Base-by-base conservation (phyloP, 2,329 filamentous ascomycete genomes). In the Aspergillus ochraceoroseus region DNA sequence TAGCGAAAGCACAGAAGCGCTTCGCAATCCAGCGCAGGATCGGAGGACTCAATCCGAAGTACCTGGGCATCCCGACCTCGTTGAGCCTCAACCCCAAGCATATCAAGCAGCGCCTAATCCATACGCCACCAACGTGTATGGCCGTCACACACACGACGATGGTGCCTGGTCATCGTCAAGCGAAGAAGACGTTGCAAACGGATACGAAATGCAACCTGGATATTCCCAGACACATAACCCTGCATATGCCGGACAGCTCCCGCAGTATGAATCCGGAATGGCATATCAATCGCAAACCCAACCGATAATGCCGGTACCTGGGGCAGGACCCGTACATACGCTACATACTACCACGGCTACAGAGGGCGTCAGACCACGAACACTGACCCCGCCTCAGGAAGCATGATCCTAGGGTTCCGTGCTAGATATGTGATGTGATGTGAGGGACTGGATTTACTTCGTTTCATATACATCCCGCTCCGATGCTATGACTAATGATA, bases 181-280 rank as follows among this genome's bases (percentile, higher is more conserved):
- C 13, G 64, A 66, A 32, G 63, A 66, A 34, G 63, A 64, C 38
- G 49, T 61, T 4, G 52, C 51, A 2, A 50, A 56, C 31, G 61
- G 57, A 1, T 66, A 58, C 45, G 63, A 66, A 46, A 66, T 66
- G 64, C 60, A 61, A 35, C 46, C 51, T 29, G 53, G 55, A 2
- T 61, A 62, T 41, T 30, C 47, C 14, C 50, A 40, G 31, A 34
- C 57, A 9, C 52, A 53, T 12, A 58, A 57, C 7, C 54, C 54
- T 4, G 45, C 19, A n/a, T 37, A 49, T 14, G 37, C 37, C 36
- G 50, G 41, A 2, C 47, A 44, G 2, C 41, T 54, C 23, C 47
- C 54, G 4, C 47, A 44, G 26, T 60, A 58, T 34, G 51, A 61
- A 8, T 31, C 44, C 7, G 52, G 56, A 29, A 62, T 54, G 20